Conservation (phyloP, 805 yeast species). For the Candida adriatica region DNA sequence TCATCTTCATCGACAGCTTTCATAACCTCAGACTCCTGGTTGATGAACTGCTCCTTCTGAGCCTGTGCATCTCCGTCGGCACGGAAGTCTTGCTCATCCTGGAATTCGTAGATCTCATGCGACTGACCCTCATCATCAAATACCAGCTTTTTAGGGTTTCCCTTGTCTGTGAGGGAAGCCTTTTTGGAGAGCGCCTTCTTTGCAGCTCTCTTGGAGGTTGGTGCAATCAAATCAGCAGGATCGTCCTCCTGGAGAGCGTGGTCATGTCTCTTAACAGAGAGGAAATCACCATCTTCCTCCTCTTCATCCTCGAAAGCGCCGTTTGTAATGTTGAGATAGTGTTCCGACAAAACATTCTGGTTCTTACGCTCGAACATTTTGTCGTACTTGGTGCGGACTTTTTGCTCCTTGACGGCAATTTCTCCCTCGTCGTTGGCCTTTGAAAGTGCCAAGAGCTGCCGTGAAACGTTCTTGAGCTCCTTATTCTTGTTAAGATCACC, state of each 20-base stretch:
- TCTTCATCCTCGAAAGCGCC: conserved; percentile 30
- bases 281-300: conserved; percentile 55
- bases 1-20: conserved; percentile 66
- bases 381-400: conserved; percentile 82
- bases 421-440: conserved; percentile 64
- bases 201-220: conserved; percentile 76
- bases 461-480: conserved; percentile 74
- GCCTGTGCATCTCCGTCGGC: conserved; percentile 58
- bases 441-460: conserved; percentile 54
- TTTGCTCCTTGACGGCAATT: conserved; percentile 29
- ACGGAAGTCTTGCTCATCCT: conserved; percentile 81
- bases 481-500: conserved; percentile 45
- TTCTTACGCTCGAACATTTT: conserved; percentile 93
- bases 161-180: conserved; percentile 50
- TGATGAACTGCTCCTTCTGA: conserved; percentile 64
- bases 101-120: conserved; percentile 86
- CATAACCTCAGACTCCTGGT: conserved; percentile 65
- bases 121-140: conserved; percentile 95
- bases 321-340: conserved; percentile 69
- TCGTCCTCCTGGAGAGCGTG: conserved; percentile 63
- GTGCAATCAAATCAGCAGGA: conserved; percentile 51
- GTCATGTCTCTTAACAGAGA: conserved; percentile 71
- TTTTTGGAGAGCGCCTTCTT: conserved; percentile 88
- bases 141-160: conserved; percentile 67
- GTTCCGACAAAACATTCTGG: conserved; percentile 86